phyloP scores from a whole-genome alignment of 495 filamentous ascomycete genomes.

The Neurospora sp. region DNA sequence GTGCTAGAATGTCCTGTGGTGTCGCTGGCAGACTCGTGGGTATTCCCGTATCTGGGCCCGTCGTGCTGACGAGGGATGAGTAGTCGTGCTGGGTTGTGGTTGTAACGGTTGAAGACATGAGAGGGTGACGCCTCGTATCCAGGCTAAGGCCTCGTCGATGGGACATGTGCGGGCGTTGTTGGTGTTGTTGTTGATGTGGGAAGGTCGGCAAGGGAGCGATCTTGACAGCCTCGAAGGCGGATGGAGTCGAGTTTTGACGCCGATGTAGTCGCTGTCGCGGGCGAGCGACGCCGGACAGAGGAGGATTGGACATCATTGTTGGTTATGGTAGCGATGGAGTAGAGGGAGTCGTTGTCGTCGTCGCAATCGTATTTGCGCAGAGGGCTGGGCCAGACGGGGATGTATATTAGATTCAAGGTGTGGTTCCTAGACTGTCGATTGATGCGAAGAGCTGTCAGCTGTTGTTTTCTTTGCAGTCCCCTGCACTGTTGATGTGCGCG shows the following conservation, averaged over 20 bases:
- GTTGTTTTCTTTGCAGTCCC: neutral
- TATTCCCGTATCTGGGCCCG: constrained; percentile 51
- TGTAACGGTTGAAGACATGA: constrained; percentile 29
- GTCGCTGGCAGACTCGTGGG: constrained; percentile 16
- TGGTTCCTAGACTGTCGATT: constrained; percentile 45
- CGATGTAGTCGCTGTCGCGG: constrained; percentile 66
- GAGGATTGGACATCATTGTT: constrained; percentile 67
- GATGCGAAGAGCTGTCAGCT: constrained; percentile 11
- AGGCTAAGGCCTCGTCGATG: constrained; percentile 75
- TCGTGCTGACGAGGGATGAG: constrained; percentile 43
- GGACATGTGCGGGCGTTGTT: constrained; percentile 33
- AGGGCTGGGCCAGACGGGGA: constrained; percentile 16
- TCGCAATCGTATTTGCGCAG: constrained; percentile 20
- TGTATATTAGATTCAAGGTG: constrained; percentile 7
- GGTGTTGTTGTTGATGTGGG: constrained; percentile 28
- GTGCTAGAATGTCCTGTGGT: constrained; percentile 54
- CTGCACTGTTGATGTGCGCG: constrained; percentile 2
- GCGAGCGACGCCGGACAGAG: constrained; percentile 47
- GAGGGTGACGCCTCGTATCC: constrained; percentile 52
- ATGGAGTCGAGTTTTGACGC: constrained; percentile 81
- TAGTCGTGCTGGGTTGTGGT: constrained; percentile 38
- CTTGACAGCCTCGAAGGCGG: constrained; percentile 58
- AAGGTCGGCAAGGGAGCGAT: constrained; percentile 49
- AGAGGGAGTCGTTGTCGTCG: constrained; percentile 39
- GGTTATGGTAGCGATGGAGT: constrained; percentile 45